Evolutionary conservation across 1,284 basidiomycete genomes (phyloP).

Genomic region (Xerocomus amazonicus): DNA sequence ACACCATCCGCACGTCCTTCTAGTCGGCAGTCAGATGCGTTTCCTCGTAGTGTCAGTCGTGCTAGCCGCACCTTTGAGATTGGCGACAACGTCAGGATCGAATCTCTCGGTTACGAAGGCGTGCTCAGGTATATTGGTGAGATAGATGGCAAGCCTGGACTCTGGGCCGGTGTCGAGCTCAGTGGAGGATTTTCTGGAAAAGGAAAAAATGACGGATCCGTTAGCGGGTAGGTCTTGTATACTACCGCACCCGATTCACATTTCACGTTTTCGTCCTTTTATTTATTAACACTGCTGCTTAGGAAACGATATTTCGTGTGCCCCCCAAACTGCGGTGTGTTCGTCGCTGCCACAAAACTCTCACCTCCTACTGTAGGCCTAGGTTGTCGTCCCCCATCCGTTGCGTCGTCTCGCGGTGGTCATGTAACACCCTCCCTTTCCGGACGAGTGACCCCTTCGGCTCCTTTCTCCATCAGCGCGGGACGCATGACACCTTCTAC

Average conservation of each 20-base stretch:
- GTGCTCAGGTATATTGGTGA: constrained; percentile 74
- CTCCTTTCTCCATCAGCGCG: constrained; percentile 37
- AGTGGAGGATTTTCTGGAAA: constrained; percentile 81
- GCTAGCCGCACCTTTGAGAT: constrained; percentile 53
- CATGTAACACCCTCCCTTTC: constrained; percentile 49
- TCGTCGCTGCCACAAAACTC: constrained; percentile 80
- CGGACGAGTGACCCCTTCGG: constrained; percentile 46
- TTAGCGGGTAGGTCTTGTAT: constrained; percentile 68
- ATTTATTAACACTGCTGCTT: constrained; percentile 9
- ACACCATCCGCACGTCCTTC: constrained; percentile 52
- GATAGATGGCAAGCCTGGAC: constrained; percentile 81
- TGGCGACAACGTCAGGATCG: constrained; percentile 81
- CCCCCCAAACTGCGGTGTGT: constrained; percentile 85
- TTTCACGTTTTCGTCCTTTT: background rate
- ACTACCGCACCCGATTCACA: background rate
- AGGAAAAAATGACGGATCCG: constrained; percentile 94
- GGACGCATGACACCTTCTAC: constrained; percentile 47
- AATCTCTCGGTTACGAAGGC: constrained; percentile 83
- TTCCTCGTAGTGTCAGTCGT: constrained; percentile 44
- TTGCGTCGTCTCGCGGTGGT: constrained; percentile 68
- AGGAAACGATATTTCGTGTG: constrained; percentile 87
- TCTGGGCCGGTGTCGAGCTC: constrained; percentile 92
- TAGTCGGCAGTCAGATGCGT: constrained; percentile 62
- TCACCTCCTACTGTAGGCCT: constrained; percentile 68
- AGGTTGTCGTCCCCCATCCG: constrained; percentile 69